Evolutionary conservation across 805 yeast genomes (phyloP).

Genomic region (Cyberlindnera mycetangii): DNA sequence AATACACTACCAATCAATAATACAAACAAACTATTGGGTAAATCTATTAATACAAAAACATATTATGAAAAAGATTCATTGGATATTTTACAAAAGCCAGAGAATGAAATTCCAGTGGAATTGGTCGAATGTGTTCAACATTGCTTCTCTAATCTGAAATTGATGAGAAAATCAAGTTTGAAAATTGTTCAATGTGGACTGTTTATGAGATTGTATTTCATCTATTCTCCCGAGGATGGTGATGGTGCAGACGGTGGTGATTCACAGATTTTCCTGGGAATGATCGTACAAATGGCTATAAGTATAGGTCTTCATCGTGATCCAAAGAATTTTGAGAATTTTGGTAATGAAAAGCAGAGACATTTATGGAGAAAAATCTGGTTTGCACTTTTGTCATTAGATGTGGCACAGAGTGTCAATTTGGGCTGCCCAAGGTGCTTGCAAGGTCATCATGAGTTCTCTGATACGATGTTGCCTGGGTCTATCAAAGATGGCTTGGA

Average conservation of each 20-base stretch:
- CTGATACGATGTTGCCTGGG: constrained; percentile 42
- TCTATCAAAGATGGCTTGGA: constrained; percentile 26
- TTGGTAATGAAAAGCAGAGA: constrained; percentile 36
- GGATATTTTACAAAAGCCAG: constrained; percentile 35
- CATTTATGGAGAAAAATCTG: constrained; percentile 60
- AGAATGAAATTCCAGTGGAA: constrained; percentile 39
- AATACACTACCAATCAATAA: constrained; percentile 47
- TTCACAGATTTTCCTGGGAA: constrained; percentile 51
- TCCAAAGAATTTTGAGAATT: constrained; percentile 50
- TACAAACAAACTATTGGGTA: constrained; percentile 17
- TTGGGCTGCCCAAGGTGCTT: constrained; percentile 39
- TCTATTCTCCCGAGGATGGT: constrained; percentile 57
- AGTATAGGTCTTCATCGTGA: constrained; percentile 68
- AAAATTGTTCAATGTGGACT: constrained; percentile 58
- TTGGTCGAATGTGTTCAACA: constrained; percentile 45
- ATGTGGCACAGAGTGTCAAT: constrained; percentile 40
- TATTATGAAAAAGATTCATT: constrained; percentile 21
- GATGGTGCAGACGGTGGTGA: constrained; percentile 59
- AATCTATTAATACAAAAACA: constrained; percentile 16
- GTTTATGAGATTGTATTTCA: constrained; percentile 52
- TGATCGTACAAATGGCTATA: constrained; percentile 63
- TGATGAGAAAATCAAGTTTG: constrained; percentile 43
- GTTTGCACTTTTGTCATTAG: constrained; percentile 44
- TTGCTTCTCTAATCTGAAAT: constrained; percentile 39
- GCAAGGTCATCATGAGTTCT: constrained; percentile 36